Base-by-base conservation (phyloP, 306 rosid species). In the Gleditsia sinensis region DNA sequence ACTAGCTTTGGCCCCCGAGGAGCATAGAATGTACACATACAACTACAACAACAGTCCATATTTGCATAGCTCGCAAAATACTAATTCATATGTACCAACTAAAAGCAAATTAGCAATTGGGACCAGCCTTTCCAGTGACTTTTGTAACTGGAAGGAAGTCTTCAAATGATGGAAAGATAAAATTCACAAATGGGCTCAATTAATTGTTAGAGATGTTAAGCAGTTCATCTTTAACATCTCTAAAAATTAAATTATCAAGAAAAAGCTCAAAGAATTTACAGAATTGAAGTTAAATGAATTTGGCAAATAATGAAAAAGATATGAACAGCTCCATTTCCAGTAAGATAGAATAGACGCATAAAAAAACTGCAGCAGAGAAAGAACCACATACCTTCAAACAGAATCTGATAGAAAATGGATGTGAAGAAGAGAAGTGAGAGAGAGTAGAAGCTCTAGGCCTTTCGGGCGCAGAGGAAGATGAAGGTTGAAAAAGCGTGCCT, bases 381-480 rank as follows among this genome's bases (percentile, higher is more conserved):
- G 65, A 32, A 75, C 4, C 5, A n/a, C 20, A 43, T 69, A 85
- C 94, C 91, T 87, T 56, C 48, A 82, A 71, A 24, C 21, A 59
- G 43, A 25, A 24, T 56, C 36, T 17, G 20, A 32, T 36, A 43
- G 9, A 36, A 23, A 16, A 1, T 56, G 63, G 42, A 14, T 20
- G 7, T 21, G 62, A 76, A 61, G 55, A 58, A 39, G 76, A 48
- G 68, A 34, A 23, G 20, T 28, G 65, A 17, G 28, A n/a, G 28
- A n/a, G 0, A 58, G 39, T 16, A 5, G 65, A 74, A 73, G 68
- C 42, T 62, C 58, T 20, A 67, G 40, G 72, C 74, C 54, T 75
- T 17, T 16, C 5, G 11, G 74, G 77, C 51, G 60, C 63, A 42
- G 56, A 72, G 66, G 69, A 4, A 23, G 50, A n/a, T 5, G 81